A percentile compares a stretch with the other conserved stretches of the same genome.
These are phyloP conservation scores for Phytophthora fragariaefolia DNA, from an alignment of 352 stramenopile genomes.

Conservation along the genomic window DNA sequence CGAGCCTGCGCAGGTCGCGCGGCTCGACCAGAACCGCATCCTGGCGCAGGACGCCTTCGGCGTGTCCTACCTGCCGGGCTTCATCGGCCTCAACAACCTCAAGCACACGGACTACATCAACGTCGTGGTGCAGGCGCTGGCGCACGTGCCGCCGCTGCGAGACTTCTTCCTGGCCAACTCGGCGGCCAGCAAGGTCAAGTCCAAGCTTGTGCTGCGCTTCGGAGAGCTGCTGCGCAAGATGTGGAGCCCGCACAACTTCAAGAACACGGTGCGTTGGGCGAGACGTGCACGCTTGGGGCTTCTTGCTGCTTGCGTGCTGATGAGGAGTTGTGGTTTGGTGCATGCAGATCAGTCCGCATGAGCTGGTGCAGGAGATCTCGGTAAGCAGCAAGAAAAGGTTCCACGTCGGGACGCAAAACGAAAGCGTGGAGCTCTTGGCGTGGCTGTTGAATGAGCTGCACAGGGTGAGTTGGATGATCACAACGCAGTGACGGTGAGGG, in stretches of 20 bases:
- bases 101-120: constrained; percentile 99
- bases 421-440: constrained; percentile 96
- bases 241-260: constrained; percentile 98
- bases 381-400: constrained; percentile 97
- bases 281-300: too few species aligned
- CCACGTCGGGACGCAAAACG: constrained; percentile 92
- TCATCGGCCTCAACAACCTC: constrained; percentile 98
- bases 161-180: constrained; percentile 95
- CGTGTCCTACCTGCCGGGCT: constrained; percentile 97
- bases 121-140: constrained; percentile 96
- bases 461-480: constrained; percentile 43
- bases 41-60: constrained; percentile 96
- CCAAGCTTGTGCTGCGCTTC: constrained; percentile 92
- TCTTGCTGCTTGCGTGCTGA: constrained; percentile 12
- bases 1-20: constrained; percentile 74
- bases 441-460: constrained; percentile 98
- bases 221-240: constrained; percentile 97
- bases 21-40: constrained; percentile 92
- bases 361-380: constrained; percentile 96
- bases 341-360: constrained; percentile 93
- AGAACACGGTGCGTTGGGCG: constrained; percentile 92
- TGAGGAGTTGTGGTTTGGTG: constrained; percentile 5
- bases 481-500: neutral
- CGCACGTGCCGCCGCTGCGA: constrained; percentile 94
- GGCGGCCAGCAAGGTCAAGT: constrained; percentile 69